Base-by-base conservation (phyloP, 441 rosid species). In the Gossypium trilobum region DNA sequence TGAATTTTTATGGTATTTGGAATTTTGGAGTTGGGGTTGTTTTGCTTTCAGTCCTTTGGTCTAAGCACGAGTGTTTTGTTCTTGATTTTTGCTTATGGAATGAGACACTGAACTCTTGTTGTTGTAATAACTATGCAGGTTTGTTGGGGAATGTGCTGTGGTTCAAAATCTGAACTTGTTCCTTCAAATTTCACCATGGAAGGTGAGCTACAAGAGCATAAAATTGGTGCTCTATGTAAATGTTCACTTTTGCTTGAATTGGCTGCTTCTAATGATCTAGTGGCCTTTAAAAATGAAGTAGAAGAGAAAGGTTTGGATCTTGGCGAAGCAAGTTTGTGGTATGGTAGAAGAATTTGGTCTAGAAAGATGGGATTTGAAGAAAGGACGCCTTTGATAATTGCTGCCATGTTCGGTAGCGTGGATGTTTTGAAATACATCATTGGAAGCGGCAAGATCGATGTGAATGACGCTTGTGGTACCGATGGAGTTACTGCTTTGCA, bases 401-500 rank as follows among this genome's bases (percentile, higher is more conserved):
- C 96, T 78, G 84, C 93, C 77, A 75, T 87, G 88, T 90, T 82
- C 71, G 97, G 97, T 56, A 91, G 97, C 76, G 14, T 67, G 10
- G 66, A 83, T 2, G 87, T 91, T 19, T 62, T 88, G 78, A 87
- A 77, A 77, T 91, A 89, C 65, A 83, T 93, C 22, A 75, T 87
- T 2, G 79, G 71, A 61, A 84, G 87, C 0, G 85, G 82, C 0
- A 84, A 75, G 68, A 78, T 74, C 36, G 87, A 90, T 69, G 86
- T 90, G 71, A 87, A 90, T 46, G 82, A 85, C 74, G 82, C 85
- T 76, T 90, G 87, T 33, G 89, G 97, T 19, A 80, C 77, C 0
- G 96, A 91, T 82, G 82, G 75, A 73, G 90, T 82, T 69, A 87
- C 96, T 17, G 97, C 97, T 6, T 92, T 93, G 70, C 98, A 93